Conservation (phyloP, 1,284 basidiomycete species). For the Ustilago hordei region DNA sequence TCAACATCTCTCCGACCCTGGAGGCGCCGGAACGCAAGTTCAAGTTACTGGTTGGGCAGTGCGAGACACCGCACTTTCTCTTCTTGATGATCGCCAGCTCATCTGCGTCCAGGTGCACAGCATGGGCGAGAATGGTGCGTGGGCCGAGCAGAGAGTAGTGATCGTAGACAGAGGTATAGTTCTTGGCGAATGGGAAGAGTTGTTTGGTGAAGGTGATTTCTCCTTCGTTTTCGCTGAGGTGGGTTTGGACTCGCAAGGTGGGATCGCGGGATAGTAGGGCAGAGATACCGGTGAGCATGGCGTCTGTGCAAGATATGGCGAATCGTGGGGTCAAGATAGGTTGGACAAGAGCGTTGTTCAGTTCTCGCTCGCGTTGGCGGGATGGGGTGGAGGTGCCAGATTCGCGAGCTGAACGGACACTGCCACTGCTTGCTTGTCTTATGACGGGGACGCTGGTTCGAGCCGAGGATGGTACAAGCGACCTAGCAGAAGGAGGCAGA, state of each 20-base stretch:
- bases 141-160: conserved; percentile 79
- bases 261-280: conserved; percentile 72
- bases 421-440: conserved; percentile 42
- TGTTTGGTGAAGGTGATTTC: conserved; percentile 80
- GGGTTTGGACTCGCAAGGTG: conserved; percentile 85
- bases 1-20: conserved; percentile 81
- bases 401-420: conserved; percentile 39
- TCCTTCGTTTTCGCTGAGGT: conserved; percentile 85
- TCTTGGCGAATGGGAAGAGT: conserved; percentile 74
- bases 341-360: conserved; percentile 75
- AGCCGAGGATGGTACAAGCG: conserved; percentile 8
- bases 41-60: conserved; percentile 90
- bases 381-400: conserved; percentile 49
- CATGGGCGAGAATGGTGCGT: conserved; percentile 91
- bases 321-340: conserved; percentile 95
- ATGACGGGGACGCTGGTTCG: conserved; percentile 19
- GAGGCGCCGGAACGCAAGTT: conserved; percentile 87
- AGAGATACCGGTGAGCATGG: conserved; percentile 79
- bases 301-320: conserved; percentile 86
- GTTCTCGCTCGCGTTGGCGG: conserved; percentile 44
- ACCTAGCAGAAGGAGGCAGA: conserved; percentile 18
- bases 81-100: conserved; percentile 81
- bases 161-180: conserved; percentile 79
- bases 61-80: conserved; percentile 82
- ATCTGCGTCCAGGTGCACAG: conserved; percentile 79